These are phyloP conservation scores for Lepiota brunneoincarnata DNA, from an alignment of 768 basidiomycete genomes.

Conservation along the genomic window DNA sequence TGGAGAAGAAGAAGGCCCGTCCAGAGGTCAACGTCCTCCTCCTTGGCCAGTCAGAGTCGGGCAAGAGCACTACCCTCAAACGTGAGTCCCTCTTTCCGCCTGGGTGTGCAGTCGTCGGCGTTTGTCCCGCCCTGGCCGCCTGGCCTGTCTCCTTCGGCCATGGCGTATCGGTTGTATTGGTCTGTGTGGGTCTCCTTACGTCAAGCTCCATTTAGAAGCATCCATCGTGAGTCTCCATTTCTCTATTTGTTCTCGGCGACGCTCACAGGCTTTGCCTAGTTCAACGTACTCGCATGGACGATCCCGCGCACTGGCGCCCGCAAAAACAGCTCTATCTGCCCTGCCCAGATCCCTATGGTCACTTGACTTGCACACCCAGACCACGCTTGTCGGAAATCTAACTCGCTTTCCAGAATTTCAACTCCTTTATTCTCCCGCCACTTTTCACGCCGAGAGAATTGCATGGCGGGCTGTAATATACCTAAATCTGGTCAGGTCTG, in stretches of 20 bases:
- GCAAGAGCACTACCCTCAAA: slow-evolving; percentile 86
- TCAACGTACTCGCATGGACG: background rate
- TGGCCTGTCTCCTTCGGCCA: background rate
- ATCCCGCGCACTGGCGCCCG: too few species aligned
- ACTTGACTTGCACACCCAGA: background rate
- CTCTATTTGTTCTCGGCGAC: background rate
- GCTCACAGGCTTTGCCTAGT: background rate
- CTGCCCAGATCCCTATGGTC: background rate
- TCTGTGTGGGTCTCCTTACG: slow-evolving; percentile 13
- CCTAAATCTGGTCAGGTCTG: slow-evolving; percentile 80
- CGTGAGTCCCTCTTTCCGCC: slow-evolving; percentile 51
- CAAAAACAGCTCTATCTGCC: background rate
- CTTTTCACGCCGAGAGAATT: slow-evolving; percentile 76
- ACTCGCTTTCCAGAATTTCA: slow-evolving; percentile 64
- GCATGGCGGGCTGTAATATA: slow-evolving; percentile 90
- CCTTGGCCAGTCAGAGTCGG: slow-evolving; percentile 87
- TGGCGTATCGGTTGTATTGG: background rate
- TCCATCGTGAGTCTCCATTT: slow-evolving; percentile 5
- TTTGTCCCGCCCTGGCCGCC: slow-evolving; percentile 2
- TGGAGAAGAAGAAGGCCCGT: slow-evolving; percentile 55
- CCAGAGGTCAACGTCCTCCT: slow-evolving; percentile 74
- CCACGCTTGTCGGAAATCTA: background rate
- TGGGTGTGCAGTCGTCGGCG: slow-evolving; percentile 5
- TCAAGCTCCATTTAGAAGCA: slow-evolving; percentile 7
- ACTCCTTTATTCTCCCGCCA: slow-evolving; percentile 71